Conservation (phyloP, 176 grass and related monocot species). For the Sorghum bicolor region Sorghum_bicolor_NCBIv3 NC_012870.2:80065001-80065500, state of each 20-base stretch:
- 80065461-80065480: no score
- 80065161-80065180: not conserved
- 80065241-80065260: no score
- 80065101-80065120: conserved; percentile 61
- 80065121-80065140: conserved; percentile 71
- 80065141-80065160: not conserved
- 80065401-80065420: no score
- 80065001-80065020: not conserved
- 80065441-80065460: no score
- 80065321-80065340: not conserved
- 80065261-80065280: no score
- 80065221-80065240: no score
- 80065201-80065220: not conserved
- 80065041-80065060: conserved; percentile 73
- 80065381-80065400: not conserved
- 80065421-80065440: no score
- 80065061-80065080: conserved; percentile 93
- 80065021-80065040: conserved; percentile 90
- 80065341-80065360: not conserved
- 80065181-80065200: not conserved
- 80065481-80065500: no score
- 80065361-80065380: not conserved
- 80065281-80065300: not conserved
- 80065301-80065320: not conserved
- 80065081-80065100: conserved; percentile 74